phyloP scores from a whole-genome alignment of 164 flowering plant genomes.

The Vitis rupestris region DNA sequence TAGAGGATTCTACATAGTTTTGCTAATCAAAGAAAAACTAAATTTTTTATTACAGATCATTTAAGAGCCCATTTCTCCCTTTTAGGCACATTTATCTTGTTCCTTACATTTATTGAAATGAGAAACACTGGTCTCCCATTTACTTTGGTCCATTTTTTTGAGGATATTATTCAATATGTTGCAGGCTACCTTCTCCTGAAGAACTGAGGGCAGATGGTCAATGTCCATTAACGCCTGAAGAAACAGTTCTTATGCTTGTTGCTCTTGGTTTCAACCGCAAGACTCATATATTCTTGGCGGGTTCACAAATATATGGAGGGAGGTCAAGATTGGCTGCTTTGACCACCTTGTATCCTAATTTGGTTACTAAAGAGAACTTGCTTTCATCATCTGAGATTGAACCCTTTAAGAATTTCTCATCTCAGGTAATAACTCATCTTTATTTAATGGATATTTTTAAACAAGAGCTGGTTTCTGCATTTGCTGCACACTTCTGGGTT shows the following conservation, averaged over 20 bases:
- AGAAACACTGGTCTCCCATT: neutral
- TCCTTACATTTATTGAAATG: neutral
- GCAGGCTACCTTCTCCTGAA: constrained; percentile 85
- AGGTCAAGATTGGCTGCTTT: constrained; percentile 66
- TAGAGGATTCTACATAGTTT: too few relatives aligned
- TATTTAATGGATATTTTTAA: neutral
- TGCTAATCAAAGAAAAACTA: too few relatives aligned
- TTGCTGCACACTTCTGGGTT: neutral
- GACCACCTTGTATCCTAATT: constrained; percentile 81
- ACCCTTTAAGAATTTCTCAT: constrained; percentile 83
- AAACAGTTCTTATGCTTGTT: constrained; percentile 90
- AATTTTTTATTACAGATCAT: too few relatives aligned
- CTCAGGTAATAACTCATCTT: constrained; percentile 61
- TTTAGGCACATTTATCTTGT: too few relatives aligned
- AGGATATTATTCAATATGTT: constrained; percentile 8
- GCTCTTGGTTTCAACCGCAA: constrained; percentile 89
- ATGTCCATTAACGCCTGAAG: constrained; percentile 97
- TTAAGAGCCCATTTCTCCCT: too few relatives aligned
- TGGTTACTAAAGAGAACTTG: constrained; percentile 88
- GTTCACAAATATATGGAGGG: constrained; percentile 97
- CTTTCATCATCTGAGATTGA: constrained; percentile 80
- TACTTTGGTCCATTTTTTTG: neutral
- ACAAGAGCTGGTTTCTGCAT: neutral
- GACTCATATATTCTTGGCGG: constrained; percentile 81
- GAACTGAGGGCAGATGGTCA: constrained; percentile 77